Percentiles rank a stretch among this genome's conserved stretches.
Conservation (phyloP, 1,139 yeast genomes). For the Yamadazyma membranifaciens region DNA sequence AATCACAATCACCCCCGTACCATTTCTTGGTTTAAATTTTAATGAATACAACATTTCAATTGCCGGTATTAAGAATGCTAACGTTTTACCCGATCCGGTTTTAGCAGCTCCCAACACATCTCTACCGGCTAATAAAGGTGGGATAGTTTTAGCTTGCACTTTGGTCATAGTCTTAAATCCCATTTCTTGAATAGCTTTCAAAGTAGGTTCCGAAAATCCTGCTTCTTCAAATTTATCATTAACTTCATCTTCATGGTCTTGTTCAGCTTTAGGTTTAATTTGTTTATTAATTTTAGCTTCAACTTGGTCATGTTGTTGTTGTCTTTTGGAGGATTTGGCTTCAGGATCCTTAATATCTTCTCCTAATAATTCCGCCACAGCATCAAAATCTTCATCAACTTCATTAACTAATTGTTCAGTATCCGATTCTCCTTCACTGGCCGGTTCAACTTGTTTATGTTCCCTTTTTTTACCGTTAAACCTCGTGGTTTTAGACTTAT, state of each 20-base stretch:
- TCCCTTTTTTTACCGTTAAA: constrained; percentile 16
- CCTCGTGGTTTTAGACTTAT: constrained; percentile 7
- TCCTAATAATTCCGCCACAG: constrained; percentile 54
- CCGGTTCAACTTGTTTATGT: constrained; percentile 9
- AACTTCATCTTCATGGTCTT: constrained; percentile 23
- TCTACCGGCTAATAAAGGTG: constrained; percentile 91
- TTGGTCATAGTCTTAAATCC: constrained; percentile 89
- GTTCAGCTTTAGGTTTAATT: constrained; percentile 15
- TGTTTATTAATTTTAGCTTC: constrained; percentile 17
- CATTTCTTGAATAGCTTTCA: constrained; percentile 77
- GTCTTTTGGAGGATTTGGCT: constrained; percentile 21
- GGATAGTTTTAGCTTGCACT: constrained; percentile 92
- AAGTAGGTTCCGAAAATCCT: constrained; percentile 75
- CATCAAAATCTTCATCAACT: constrained; percentile 53
- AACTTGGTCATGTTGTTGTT: constrained; percentile 14
- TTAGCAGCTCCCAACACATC: constrained; percentile 98
- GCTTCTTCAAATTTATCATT: constrained; percentile 45
- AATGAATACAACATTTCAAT: constrained; percentile 85
- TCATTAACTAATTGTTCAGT: constrained; percentile 47
- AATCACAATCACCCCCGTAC: constrained; percentile 82
- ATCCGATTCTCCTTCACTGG: constrained; percentile 28
- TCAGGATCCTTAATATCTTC: constrained; percentile 43
- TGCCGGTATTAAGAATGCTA: constrained; percentile 94
- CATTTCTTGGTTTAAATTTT: constrained; percentile 58
- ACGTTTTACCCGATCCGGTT: constrained; percentile 98